A percentile compares a stretch with the other conserved stretches of the same genome.
These are phyloP conservation scores for Fagopyrum tataricum DNA, from an alignment of 148 eudicot species.

Conservation along the genomic window DNA sequence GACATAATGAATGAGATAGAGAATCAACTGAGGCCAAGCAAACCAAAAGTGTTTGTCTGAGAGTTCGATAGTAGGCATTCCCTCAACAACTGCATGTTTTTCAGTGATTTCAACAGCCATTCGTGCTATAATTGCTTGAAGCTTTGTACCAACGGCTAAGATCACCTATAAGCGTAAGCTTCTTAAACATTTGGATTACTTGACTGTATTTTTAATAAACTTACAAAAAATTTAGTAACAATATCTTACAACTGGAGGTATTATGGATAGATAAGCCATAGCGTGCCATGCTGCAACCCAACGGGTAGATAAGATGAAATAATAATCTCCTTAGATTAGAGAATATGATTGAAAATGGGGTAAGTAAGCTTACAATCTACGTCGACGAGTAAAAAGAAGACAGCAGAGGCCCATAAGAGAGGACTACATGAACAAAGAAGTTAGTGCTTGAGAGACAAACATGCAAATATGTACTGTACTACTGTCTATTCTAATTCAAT, in stretches of 20 bases:
- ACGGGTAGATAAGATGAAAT: background rate
- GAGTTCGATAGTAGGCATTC: constrained; percentile 87
- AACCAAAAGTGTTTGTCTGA: constrained; percentile 89
- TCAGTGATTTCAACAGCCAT: constrained; percentile 89
- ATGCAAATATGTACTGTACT: background rate
- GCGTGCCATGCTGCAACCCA: constrained; percentile 55
- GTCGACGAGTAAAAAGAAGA: constrained; percentile 12
- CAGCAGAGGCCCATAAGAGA: constrained; percentile 13
- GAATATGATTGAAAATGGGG: background rate
- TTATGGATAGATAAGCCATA: constrained; percentile 62
- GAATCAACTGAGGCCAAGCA: constrained; percentile 63
- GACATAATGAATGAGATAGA: constrained; percentile 72
- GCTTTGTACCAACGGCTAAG: constrained; percentile 90
- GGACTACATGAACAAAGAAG: constrained; percentile 2
- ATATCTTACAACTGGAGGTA: constrained; percentile 65
- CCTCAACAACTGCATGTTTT: constrained; percentile 85
- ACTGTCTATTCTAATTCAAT: too few relatives aligned
- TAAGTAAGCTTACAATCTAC: constrained; percentile 5
- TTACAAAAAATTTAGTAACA: background rate
- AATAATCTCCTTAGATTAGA: background rate
- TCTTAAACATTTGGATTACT: background rate
- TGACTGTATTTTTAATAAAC: background rate
- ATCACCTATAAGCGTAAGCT: constrained; percentile 36
- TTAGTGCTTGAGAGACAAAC: background rate
- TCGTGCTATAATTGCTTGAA: constrained; percentile 64